A percentile compares a stretch with the other conserved stretches of the same genome.
Conservation (phyloP, 768 basidiomycete genomes). For the Leccinum fibrillosum region DNA sequence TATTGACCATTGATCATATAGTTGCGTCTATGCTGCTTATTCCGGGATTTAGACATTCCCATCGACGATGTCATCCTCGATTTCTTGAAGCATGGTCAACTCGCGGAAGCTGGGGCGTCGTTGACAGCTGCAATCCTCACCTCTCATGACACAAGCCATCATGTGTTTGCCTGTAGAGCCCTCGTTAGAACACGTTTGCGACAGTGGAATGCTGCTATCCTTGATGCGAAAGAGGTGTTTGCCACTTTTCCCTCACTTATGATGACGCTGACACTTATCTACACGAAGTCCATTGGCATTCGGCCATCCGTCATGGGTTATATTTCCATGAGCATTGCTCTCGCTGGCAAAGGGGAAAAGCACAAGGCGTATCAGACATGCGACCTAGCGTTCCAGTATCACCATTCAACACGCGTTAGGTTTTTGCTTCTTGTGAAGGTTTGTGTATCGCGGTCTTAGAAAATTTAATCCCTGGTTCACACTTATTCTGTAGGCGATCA, state of each 20-base stretch:
- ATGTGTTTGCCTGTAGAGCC: neutral
- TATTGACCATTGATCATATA: neutral
- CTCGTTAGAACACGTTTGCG: neutral
- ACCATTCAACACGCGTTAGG: neutral
- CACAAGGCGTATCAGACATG: neutral
- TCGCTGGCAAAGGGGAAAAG: neutral
- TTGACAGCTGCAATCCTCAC: neutral
- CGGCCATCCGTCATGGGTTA: neutral
- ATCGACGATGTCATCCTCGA: neutral
- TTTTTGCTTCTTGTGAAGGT: neutral
- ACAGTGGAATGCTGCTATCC: neutral
- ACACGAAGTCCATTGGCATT: neutral
- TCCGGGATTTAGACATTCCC: neutral
- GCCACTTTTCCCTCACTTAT: neutral
- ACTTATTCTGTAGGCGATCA: neutral
- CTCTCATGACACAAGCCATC: neutral
- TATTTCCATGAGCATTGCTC: neutral
- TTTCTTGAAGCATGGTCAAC: neutral
- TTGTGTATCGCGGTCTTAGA: neutral
- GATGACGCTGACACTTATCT: neutral
- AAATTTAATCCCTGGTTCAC: neutral
- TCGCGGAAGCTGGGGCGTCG: neutral
- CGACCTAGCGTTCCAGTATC: neutral
- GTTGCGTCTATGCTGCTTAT: neutral
- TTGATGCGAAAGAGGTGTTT: neutral